Base-by-base conservation (phyloP, 805 yeast species). In the Saturnispora ahearnii region DNA sequence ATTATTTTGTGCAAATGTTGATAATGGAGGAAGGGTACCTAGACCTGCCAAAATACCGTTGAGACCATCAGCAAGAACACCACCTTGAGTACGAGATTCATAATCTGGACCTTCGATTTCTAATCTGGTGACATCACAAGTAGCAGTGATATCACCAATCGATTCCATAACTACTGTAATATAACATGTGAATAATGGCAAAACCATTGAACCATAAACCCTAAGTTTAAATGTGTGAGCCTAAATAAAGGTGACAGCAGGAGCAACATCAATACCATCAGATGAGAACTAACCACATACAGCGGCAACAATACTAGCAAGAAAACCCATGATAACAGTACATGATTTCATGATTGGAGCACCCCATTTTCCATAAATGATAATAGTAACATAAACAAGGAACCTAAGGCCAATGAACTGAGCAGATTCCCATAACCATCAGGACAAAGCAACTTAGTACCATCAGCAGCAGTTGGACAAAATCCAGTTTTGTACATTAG, bases 261-360 rank as follows among this genome's bases (percentile, higher is more conserved):
- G 95, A 11, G 96, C 95, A 31, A 68, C 68, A 48, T 77, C 76
- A 56, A 89, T 83, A 15, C 69, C 60, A 3, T 72, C 59, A 47
- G 72, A 68, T 54, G 76, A 74, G 62, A 88, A 89, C 70, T 89
- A 89, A 29, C 90, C 90, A 64, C 85, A 77, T 8, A 91, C 96
- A 52, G 95, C 95, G 34, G 93, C 96, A 44, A 89, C 93, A 53
- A 89, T 85, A 71, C 96, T 96, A 34, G 87, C 80, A 28, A 90
- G 68, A 51, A 89, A 71, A 34, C 96, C 96, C 37, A 82, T 69
- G 57, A 89, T 85, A 46, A 89, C 96, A 1, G 96, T 93, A 75
- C 96, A 88, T 2, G 95, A 85, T 62, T 85, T 87, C 93, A 89
- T 85, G 60, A 89, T 84, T 49, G 97, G 97, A 21, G 96, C 80